These are phyloP conservation scores for Candida namnaoensis DNA, from an alignment of 805 yeast genomes.

Conservation along the genomic window DNA sequence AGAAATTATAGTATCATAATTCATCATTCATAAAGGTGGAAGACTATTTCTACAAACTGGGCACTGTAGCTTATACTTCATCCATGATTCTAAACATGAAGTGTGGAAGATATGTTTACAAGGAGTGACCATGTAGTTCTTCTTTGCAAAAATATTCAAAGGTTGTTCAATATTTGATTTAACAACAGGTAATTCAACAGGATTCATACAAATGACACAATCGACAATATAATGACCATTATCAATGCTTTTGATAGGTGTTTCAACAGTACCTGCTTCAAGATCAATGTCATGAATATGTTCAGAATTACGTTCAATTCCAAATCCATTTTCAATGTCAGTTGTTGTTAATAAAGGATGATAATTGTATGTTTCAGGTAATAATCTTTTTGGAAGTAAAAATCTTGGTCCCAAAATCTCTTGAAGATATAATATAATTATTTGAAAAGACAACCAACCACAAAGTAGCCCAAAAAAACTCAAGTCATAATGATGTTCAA, in stretches of 20 bases:
- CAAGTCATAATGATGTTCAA: slow-evolving; percentile 60
- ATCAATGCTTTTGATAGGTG: slow-evolving; percentile 20
- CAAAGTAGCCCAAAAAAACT: slow-evolving; percentile 35
- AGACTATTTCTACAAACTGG: slow-evolving; percentile 84
- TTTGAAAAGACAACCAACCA: slow-evolving; percentile 55
- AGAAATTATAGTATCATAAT: no score
- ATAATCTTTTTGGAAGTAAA: slow-evolving; percentile 64
- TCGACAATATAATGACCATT: slow-evolving; percentile 45
- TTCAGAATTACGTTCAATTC: slow-evolving; percentile 37
- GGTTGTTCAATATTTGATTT: slow-evolving; percentile 17
- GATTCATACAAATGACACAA: slow-evolving; percentile 88
- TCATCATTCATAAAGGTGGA: slow-evolving; percentile 64
- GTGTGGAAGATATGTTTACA: slow-evolving; percentile 87
- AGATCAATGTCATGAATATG: slow-evolving; percentile 12
- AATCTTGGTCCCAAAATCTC: slow-evolving; percentile 70
- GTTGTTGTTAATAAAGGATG: slow-evolving; percentile 55
- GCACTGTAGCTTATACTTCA: slow-evolving; percentile 87
- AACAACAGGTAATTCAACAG: slow-evolving; percentile 49
- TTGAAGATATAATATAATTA: slow-evolving; percentile 51
- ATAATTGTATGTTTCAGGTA: slow-evolving; percentile 81
- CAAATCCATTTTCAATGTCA: slow-evolving; percentile 58
- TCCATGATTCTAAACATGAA: slow-evolving; percentile 86
- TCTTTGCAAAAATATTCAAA: slow-evolving; percentile 15
- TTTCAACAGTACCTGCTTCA: slow-evolving; percentile 12
- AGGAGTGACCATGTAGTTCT: slow-evolving; percentile 77